These are phyloP conservation scores for Microsporum canis DNA, from an alignment of 2,329 filamentous ascomycete species.

Conservation along the genomic window DNA sequence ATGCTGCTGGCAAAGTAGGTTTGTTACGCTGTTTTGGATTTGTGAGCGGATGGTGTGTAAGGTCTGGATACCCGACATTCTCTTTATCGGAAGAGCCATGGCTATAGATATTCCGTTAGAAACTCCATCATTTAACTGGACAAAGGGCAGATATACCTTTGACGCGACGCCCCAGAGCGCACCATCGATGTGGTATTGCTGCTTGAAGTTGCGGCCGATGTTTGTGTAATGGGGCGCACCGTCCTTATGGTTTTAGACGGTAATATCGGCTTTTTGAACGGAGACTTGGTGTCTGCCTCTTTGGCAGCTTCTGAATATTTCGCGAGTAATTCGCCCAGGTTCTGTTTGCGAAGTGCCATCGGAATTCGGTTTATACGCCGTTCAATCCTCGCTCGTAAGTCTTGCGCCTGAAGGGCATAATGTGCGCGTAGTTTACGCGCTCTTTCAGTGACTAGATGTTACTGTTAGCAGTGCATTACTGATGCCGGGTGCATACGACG, in stretches of 20 bases:
- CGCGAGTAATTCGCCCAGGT: slow-evolving; percentile 66
- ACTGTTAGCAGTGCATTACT: slow-evolving; percentile 14
- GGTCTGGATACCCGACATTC: slow-evolving; percentile 42
- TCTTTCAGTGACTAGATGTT: slow-evolving; percentile 62
- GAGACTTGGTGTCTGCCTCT: slow-evolving; percentile 36
- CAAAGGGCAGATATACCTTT: slow-evolving; percentile 1
- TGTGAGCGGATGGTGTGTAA: slow-evolving; percentile 41
- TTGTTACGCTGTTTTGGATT: slow-evolving; percentile 59
- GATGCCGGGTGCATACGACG: not conserved
- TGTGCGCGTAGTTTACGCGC: slow-evolving; percentile 78
- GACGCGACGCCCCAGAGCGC: slow-evolving; percentile 13
- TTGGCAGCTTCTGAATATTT: slow-evolving; percentile 34
- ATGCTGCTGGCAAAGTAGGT: slow-evolving; percentile 27
- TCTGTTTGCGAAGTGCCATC: slow-evolving; percentile 61
- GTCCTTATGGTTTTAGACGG: slow-evolving; percentile 23
- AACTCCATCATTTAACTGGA: slow-evolving; percentile 6
- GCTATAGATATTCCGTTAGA: slow-evolving; percentile 43
- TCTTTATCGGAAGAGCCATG: slow-evolving; percentile 62
- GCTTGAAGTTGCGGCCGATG: slow-evolving; percentile 16
- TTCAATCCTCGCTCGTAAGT: slow-evolving; percentile 74
- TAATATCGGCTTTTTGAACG: slow-evolving; percentile 24
- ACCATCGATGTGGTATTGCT: slow-evolving; percentile 19
- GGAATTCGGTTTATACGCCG: slow-evolving; percentile 91
- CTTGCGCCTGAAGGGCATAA: slow-evolving; percentile 78
- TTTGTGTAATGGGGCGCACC: slow-evolving; percentile 23